Base-by-base conservation (phyloP, 2,329 filamentous ascomycete genomes). In the Hortaea werneckii region DNA sequence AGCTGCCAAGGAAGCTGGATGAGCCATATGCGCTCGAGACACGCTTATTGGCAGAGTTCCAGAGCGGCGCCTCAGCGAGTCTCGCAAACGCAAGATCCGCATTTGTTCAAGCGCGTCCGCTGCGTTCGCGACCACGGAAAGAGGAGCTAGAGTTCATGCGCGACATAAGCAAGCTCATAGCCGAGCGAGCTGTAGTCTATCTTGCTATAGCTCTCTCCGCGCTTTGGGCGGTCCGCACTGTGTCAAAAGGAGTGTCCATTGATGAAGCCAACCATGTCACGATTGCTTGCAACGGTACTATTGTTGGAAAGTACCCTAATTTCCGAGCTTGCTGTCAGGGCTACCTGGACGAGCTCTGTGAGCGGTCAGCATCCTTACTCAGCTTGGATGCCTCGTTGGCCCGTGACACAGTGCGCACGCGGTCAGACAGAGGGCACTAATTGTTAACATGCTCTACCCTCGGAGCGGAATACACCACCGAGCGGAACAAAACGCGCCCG, bases 251-350 rank as follows among this genome's bases (percentile, higher is more conserved):
- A 7, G 44, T 70, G 9, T 54, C 58, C 35, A 53, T 57, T 13
- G 54, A 49, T 29, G 48, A 52, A 4, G 61, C 61, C 6, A 66
- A 60, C 20, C 62, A 60, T 48, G 62, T 71, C 43, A 68, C 68
- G 37, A 69, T 90, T n/a, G 83, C 83, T 3, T 89, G 83, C 65
- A 88, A 87, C 58, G 85, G 85, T 39, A 84, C 81, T 28, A 83
- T 90, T 42, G 80, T 89, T 43, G 84, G 89, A 65, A 81, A 82
- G 55, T 90, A 89, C 58, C 84, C 85, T 0, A 68, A 71, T 6
- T 90, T 87, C 62, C 69, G 76, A 20, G 65, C 64, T 29, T 72
- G 68, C 38, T 82, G 80, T 57, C 84, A 89, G 61, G 60, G 60
- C 5, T 79, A 80, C 54, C 66, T 89, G 40, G 71, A 87, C 56